Evolutionary conservation across 2,329 filamentous ascomycete genomes (phyloP).

Genomic region (Aspergillus sergii): DNA sequence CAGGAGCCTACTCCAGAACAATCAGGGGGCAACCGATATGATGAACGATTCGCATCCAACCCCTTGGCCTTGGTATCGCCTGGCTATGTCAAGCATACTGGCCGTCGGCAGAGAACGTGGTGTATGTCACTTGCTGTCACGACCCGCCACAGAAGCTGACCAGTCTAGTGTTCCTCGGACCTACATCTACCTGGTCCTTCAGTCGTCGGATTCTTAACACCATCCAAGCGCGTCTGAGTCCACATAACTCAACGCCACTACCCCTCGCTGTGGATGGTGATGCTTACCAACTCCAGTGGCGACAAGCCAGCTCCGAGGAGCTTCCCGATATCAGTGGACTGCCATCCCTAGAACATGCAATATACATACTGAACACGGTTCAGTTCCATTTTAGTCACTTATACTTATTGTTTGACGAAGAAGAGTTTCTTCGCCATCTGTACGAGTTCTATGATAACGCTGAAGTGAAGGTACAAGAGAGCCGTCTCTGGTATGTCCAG

Average conservation of each 20-base stretch:
- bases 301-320: constrained; percentile 40
- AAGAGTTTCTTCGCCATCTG: constrained; percentile 47
- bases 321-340: constrained; percentile 38
- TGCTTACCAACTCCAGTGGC: constrained; percentile 53
- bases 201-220: constrained; percentile 51
- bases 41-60: constrained; percentile 30
- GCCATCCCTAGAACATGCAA: constrained; percentile 54
- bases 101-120: constrained; percentile 15
- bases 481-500: constrained; percentile 53
- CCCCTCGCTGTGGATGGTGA: constrained; percentile 52
- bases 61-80: constrained; percentile 25
- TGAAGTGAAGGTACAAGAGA: constrained; percentile 27
- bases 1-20: constrained; percentile 9
- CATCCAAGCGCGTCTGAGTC: constrained; percentile 49
- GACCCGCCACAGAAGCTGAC: neutral
- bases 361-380: constrained; percentile 58
- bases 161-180: constrained; percentile 52
- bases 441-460: constrained; percentile 43
- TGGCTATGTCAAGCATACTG: constrained; percentile 28
- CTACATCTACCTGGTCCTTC: constrained; percentile 60
- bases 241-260: constrained; percentile 39
- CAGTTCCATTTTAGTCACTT: constrained; percentile 59
- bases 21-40: constrained; percentile 22
- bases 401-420: constrained; percentile 57
- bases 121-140: constrained; percentile 9